Evolutionary conservation across 2,329 filamentous ascomycete genomes (phyloP), one percentile per base, ranked within the genome.

Genomic region (Teratosphaeria pseudoeucalypti): DNA sequence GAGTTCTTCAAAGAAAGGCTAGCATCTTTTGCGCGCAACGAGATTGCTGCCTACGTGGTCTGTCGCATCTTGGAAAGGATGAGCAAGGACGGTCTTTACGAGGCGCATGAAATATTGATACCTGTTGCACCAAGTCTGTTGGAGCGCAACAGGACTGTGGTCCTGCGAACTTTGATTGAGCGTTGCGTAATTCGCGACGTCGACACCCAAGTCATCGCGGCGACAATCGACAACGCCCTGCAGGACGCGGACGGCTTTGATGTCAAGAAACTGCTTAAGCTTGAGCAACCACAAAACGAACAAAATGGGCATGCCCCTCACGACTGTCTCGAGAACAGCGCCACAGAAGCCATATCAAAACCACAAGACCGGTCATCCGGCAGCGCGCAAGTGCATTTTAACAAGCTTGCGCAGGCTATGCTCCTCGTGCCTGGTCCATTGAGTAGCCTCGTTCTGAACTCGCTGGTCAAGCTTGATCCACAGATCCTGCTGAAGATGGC

Each of bases 31-130:
- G 84, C 92, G 6, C 87, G 91, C 60, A 97, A 97, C 71, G 92
- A 95, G 67, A 88, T 92, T 55, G 91, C 94, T 6, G 88, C 85
- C 27, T 97, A 96, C 69, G 88, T 95, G 0, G 90, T 90, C 23
- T 88, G 92, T 65, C 84, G 85, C 60, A 85, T 95, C 3, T 78
- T 99, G 52, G 89, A 90, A 71, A 84, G 94, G 58, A 79, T 97
- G 11, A 87, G 89, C 72, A 92, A 90, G 70, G 90, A 96, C 61
- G 91, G 96, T 69, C 79, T 99, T 9, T 79, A 86, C 52, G 83
- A 84, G 58, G 89, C 88, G 0, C 82, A 91, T 59, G 79, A 85
- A 55, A 81, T 85, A 67, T 88, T 95, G 59, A 73, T 86, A 3
- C 87, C 90, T 0, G 85, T 90, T 58, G 81, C 96, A 6, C 80